These are phyloP conservation scores for Darksidea phi DNA, from an alignment of 495 filamentous ascomycete species.

Conservation along the genomic window DNA sequence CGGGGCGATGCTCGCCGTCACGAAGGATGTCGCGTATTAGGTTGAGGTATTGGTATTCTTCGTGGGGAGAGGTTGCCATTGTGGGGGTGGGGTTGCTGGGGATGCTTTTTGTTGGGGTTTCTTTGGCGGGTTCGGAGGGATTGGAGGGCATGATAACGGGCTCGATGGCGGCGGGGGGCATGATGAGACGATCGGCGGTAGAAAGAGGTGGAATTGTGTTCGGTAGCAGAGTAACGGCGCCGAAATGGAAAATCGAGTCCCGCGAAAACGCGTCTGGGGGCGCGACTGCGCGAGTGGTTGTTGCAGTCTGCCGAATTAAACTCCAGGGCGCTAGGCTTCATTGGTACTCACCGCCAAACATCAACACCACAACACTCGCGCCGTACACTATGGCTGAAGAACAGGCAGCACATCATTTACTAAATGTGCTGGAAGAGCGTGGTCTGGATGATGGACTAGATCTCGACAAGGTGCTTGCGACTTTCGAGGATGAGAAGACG, in stretches of 20 bases:
- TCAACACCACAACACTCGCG: not conserved
- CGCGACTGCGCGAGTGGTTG: constrained; percentile 6
- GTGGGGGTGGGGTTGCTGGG: not conserved
- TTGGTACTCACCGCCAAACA: constrained; percentile 13
- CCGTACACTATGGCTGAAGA: constrained; percentile 31
- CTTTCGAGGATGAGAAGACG: constrained; percentile 39
- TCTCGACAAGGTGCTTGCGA: constrained; percentile 39
- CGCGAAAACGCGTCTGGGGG: constrained; percentile 18
- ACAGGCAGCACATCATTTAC: constrained; percentile 35
- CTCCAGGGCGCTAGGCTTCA: not conserved
- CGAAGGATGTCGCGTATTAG: constrained; percentile 69
- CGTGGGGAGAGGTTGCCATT: constrained; percentile 29
- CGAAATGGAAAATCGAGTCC: not conserved
- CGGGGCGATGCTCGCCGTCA: constrained; percentile 75
- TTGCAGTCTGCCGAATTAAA: not conserved
- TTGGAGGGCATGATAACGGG: constrained; percentile 13
- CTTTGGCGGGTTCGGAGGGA: not conserved
- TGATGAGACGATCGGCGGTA: constrained; percentile 1
- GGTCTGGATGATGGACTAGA: constrained; percentile 27
- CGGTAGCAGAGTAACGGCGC: not conserved
- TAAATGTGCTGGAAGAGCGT: constrained; percentile 41
- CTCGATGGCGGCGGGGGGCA: constrained; percentile 24
- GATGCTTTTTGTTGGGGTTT: not conserved
- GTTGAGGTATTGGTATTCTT: constrained; percentile 47
- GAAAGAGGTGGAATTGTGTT: not conserved